Conservation (phyloP, 805 yeast species). For the Starmerella gropengiesseri region DNA sequence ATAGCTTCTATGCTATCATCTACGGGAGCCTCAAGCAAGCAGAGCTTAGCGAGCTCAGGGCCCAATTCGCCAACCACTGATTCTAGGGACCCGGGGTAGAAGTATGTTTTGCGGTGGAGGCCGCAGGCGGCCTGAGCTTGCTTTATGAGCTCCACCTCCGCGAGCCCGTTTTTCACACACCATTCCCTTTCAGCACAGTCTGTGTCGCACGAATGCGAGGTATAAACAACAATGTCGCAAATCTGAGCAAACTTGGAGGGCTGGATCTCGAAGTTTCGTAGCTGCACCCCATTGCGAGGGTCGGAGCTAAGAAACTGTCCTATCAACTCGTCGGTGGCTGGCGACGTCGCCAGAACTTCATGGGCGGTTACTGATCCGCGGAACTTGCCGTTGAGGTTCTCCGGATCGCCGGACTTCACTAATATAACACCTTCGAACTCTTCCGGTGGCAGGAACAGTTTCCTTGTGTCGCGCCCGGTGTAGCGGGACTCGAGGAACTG, state of each 20-base stretch:
- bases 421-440: background rate
- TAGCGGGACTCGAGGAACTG: slow-evolving; percentile 29
- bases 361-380: slow-evolving; percentile 2
- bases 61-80: slow-evolving; percentile 19
- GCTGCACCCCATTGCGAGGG: slow-evolving; percentile 12
- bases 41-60: background rate
- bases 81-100: background rate
- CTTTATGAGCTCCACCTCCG: background rate
- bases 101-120: background rate
- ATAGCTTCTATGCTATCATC: no score
- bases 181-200: background rate
- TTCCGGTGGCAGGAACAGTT: background rate
- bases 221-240: slow-evolving; percentile 69
- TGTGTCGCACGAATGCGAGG: slow-evolving; percentile 34
- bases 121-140: background rate
- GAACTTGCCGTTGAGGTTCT: background rate
- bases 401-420: slow-evolving; percentile 1
- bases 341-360: background rate
- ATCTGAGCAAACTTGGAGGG: slow-evolving; percentile 65
- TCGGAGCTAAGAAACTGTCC: slow-evolving; percentile 4
- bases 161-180: background rate
- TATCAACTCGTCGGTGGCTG: no score
- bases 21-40: no score
- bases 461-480: background rate
- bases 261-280: slow-evolving; percentile 80